phyloP scores from a whole-genome alignment of 208 protist genomes.

The Trypanosoma melophagium region DNA sequence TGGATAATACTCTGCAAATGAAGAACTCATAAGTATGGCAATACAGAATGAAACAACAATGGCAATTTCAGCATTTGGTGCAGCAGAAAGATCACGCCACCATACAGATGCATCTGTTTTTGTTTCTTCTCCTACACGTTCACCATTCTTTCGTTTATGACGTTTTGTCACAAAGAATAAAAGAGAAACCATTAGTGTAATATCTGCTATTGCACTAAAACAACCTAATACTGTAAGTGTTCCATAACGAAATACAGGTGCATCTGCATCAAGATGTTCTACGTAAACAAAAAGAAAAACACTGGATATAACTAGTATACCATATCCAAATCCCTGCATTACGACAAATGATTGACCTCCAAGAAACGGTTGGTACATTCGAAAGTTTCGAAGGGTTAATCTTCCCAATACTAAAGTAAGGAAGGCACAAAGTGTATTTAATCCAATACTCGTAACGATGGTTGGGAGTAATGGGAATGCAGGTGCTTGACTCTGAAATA shows the following conservation, averaged over 20 bases:
- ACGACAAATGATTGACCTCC: conserved; percentile 65
- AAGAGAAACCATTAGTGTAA: conserved; percentile 57
- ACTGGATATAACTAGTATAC: conserved; percentile 27
- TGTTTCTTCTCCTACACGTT: neutral
- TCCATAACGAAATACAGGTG: conserved; percentile 43
- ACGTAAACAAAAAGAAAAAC: conserved; percentile 43
- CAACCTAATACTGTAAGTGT: conserved; percentile 51
- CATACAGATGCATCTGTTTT: conserved; percentile 7
- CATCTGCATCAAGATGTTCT: neutral
- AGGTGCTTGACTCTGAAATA: conserved; percentile 58
- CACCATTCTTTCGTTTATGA: neutral
- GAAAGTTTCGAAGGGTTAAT: conserved; percentile 39
- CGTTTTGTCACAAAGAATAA: conserved; percentile 50
- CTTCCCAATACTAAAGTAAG: conserved; percentile 43
- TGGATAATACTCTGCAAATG: conserved; percentile 42
- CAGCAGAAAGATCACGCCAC: conserved; percentile 33
- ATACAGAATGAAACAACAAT: conserved; percentile 44
- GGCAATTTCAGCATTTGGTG: conserved; percentile 36
- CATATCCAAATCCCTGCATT: conserved; percentile 67
- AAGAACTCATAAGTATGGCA: conserved; percentile 37
- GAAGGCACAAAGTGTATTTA: conserved; percentile 37
- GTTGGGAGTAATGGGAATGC: conserved; percentile 46
- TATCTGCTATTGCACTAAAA: conserved; percentile 39
- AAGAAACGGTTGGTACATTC: conserved; percentile 67
- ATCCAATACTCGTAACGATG: conserved; percentile 32